A percentile compares a stretch with the other conserved stretches of the same genome.
Conservation (phyloP, 208 protist genomes). For the Angomonas deanei region DNA sequence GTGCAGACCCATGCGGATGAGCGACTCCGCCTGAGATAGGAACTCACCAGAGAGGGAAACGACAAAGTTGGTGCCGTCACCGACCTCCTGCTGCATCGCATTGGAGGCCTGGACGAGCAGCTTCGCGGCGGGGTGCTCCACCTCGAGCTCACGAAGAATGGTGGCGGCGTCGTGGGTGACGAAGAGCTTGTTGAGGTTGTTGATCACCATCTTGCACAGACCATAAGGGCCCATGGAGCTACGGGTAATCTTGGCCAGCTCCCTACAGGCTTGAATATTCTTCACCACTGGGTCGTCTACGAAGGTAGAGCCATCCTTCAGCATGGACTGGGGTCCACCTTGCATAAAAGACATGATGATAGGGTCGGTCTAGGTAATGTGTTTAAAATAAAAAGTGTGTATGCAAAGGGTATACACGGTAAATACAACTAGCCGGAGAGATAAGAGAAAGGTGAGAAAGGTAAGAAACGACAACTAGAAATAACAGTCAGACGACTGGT, state of each 20-base stretch:
- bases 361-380: not conserved
- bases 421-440: too few species aligned
- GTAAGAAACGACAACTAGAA: not conserved
- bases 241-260: slow-evolving; percentile 95
- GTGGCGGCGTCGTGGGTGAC: slow-evolving; percentile 99
- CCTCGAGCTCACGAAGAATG: slow-evolving; percentile 99
- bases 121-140: slow-evolving; percentile 98
- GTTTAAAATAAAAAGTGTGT: not conserved
- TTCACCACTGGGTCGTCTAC: slow-evolving; percentile 96
- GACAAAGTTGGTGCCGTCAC: slow-evolving; percentile 99
- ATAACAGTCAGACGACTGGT: not conserved
- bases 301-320: slow-evolving; percentile 89
- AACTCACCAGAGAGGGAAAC: slow-evolving; percentile 98
- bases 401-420: not conserved
- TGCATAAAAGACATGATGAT: slow-evolving; percentile 90
- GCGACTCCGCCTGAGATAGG: slow-evolving; percentile 94
- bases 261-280: slow-evolving; percentile 98
- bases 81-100: slow-evolving; percentile 97
- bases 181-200: slow-evolving; percentile 99
- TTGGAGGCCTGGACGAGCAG: slow-evolving; percentile 98
- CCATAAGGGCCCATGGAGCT: slow-evolving; percentile 99
- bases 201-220: slow-evolving; percentile 99
- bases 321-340: slow-evolving; percentile 75
- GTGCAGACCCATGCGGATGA: slow-evolving; percentile 97
- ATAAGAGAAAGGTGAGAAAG: not conserved